These are phyloP conservation scores for Hordeum pubiflorum DNA, from an alignment of 202 grass and related monocot genomes.

Conservation along the genomic window DNA sequence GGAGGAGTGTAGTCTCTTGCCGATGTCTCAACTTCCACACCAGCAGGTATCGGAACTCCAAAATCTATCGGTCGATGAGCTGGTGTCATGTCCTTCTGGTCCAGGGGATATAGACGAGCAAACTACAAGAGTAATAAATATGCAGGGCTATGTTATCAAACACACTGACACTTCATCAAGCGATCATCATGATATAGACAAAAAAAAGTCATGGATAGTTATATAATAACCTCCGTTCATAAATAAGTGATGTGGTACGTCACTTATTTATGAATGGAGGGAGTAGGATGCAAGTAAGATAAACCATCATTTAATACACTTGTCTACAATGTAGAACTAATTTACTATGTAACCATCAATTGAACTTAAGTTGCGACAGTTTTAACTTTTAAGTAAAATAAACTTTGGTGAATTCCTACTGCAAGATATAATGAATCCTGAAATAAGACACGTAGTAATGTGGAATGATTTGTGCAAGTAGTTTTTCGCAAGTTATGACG, in stretches of 20 bases:
- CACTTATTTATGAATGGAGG: too few relatives aligned
- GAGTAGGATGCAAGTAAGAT: background rate
- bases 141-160: background rate
- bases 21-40: conserved; percentile 79
- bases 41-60: conserved; percentile 59
- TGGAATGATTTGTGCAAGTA: background rate
- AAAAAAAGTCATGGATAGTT: background rate
- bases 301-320: background rate
- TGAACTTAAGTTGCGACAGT: background rate
- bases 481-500: background rate
- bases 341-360: background rate
- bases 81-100: conserved; percentile 79
- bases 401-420: background rate
- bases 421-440: background rate
- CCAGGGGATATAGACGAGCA: conserved; percentile 82
- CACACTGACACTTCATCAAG: background rate
- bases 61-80: conserved; percentile 80
- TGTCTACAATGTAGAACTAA: background rate
- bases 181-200: background rate
- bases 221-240: background rate
- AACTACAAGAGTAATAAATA: conserved; percentile 43
- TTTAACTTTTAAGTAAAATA: background rate
- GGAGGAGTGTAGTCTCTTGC: conserved; percentile 97
- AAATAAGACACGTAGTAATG: background rate
- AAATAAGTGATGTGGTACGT: too few relatives aligned